A percentile compares a stretch with the other conserved stretches of the same genome.
Evolutionary conservation across 78 protist species (phyloP).

Genomic region (slime mould (Dictyostelium discoideum)): DNA sequence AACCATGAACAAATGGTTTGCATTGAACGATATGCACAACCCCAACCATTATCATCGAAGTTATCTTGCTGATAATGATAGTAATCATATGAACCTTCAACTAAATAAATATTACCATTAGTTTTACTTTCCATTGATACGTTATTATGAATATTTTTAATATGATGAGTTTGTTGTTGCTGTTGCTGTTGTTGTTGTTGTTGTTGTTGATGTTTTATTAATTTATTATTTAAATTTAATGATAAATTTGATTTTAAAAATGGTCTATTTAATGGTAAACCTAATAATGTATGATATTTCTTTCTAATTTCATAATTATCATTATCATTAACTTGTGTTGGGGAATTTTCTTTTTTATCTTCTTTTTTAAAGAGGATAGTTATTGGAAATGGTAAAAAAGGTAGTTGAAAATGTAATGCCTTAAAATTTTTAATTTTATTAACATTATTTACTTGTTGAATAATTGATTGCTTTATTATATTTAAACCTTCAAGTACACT

Average conservation of each 20-base stretch:
- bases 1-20: constrained; percentile 90
- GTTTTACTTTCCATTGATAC: constrained; percentile 8
- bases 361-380: neutral
- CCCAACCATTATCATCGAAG: constrained; percentile 93
- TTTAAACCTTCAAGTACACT: neutral
- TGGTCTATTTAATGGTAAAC: constrained; percentile 49
- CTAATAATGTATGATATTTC: constrained; percentile 11
- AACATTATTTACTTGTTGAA: neutral
- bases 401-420: constrained; percentile 14
- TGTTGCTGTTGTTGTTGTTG: neutral
- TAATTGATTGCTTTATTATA: neutral
- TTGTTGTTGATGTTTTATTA: neutral
- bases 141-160: constrained; percentile 35
- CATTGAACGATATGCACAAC: constrained; percentile 94
- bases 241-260: neutral
- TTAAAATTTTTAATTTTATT: neutral
- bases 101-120: constrained; percentile 51
- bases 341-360: neutral
- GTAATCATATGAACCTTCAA: constrained; percentile 87
- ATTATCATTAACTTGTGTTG: neutral
- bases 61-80: constrained; percentile 88
- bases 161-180: neutral
- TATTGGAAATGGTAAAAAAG: constrained; percentile 46
- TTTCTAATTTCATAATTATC: constrained; percentile 12
- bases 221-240: neutral